Evolutionary conservation across 164 flowering plant species (phyloP).

Genomic region (Piper longum): DNA sequence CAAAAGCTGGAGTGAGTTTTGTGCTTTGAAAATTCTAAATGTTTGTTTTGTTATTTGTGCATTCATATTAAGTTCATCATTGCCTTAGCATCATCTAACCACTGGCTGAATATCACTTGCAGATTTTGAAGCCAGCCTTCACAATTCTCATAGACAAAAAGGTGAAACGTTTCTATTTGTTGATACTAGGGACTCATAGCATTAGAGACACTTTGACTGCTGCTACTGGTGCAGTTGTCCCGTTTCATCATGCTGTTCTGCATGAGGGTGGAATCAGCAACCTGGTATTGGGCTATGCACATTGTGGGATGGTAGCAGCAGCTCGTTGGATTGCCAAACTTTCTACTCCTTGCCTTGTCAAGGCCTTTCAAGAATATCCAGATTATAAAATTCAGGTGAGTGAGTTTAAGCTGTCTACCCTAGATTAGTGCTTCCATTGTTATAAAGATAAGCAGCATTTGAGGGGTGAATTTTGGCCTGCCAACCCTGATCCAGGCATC

Average conservation of each 20-base stretch:
- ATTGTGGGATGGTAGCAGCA: constrained; percentile 99
- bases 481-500: too few species aligned
- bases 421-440: neutral
- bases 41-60: neutral
- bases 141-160: constrained; percentile 62
- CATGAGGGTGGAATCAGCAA: constrained; percentile 82
- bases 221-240: constrained; percentile 94
- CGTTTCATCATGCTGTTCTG: constrained; percentile 88
- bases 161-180: constrained; percentile 43
- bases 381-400: constrained; percentile 71
- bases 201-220: constrained; percentile 94
- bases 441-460: neutral
- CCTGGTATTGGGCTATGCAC: constrained; percentile 91
- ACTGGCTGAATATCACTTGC: constrained; percentile 13
- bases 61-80: too few species aligned
- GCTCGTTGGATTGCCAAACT: constrained; percentile 95
- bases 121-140: constrained; percentile 97
- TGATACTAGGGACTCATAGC: constrained; percentile 97
- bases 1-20: constrained; percentile 86
- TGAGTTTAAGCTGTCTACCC: neutral
- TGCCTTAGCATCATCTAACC: neutral
- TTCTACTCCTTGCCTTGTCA: constrained; percentile 64
- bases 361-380: constrained; percentile 49
- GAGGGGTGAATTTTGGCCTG: too few species aligned
- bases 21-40: neutral